Evolutionary conservation across 2,329 filamentous ascomycete species (phyloP), one percentile per base, ranked within the genome.

Genomic region (Fusarium illudens): DNA sequence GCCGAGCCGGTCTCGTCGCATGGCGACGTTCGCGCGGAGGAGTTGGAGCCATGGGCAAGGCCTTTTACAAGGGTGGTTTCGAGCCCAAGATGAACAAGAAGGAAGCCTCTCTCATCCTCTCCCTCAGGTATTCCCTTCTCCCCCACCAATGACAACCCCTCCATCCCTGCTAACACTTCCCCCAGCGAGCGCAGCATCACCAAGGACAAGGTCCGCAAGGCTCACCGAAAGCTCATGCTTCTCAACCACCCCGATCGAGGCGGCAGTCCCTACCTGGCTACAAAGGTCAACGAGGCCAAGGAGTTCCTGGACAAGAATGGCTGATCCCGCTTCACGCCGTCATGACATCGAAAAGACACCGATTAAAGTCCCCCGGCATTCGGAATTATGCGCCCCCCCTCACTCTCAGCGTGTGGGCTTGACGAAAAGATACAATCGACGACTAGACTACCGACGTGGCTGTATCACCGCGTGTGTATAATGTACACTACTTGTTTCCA

Each of bases 21-120:
- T 88, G 94, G 79, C 90, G 94, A 68, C 89, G 93, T 75, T 97
- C 91, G 63, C 87, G 92, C 66, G 92, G 92, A 67, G 90, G 90
- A 68, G 85, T 92, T 49, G 92, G 91, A 70, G 90, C 92, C 33
- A 83, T 97, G 73, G 96, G 96, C 74, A 94, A 94, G 80, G 90
- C 94, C 39, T 99, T 94, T 78, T 98, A 97, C 86, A 99, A 98
- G 82, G 96, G 96, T 72, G 96, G 96, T n/a, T 99, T 99, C 78
- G 96, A 99, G 83, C 85, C 89, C 64, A 92, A 91, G 81, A 99
- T 99, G 95, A 97, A 89, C 79, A 89, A 91, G 79, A 90, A 91
- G 79, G 96, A 99, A 82, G 96, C 96, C 20, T 87, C 94, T 5
- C 82, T 99, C 73, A 97, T 99, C 64, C 83, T 99, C 50, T 92